Percentiles rank a stretch among this genome's conserved stretches.
phyloP scores from a whole-genome alignment of 208 protist genomes.

The Leishmania amazonensis region DNA sequence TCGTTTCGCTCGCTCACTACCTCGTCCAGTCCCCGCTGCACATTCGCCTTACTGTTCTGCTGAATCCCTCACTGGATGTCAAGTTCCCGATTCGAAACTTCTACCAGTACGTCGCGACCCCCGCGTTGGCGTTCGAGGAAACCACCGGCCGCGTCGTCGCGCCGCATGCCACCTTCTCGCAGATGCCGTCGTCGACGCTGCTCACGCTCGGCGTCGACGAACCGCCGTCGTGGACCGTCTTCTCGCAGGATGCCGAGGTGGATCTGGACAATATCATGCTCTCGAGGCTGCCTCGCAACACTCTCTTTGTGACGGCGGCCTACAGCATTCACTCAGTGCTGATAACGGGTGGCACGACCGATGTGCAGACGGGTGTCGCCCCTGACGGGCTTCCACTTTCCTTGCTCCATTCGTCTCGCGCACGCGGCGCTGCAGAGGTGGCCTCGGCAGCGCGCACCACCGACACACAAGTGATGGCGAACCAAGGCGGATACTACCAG shows the following conservation, averaged over 20 bases:
- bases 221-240: slow-evolving; percentile 90
- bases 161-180: slow-evolving; percentile 55
- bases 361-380: slow-evolving; percentile 21
- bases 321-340: slow-evolving; percentile 93
- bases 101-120: slow-evolving; percentile 89
- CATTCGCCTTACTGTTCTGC: slow-evolving; percentile 59
- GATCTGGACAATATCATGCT: slow-evolving; percentile 98
- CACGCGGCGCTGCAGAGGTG: background rate
- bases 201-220: slow-evolving; percentile 90
- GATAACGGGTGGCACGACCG: slow-evolving; percentile 71
- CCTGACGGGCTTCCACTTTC: slow-evolving; percentile 83
- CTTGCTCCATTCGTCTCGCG: slow-evolving; percentile 36
- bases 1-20: slow-evolving; percentile 82
- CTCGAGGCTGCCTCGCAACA: slow-evolving; percentile 39
- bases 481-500: slow-evolving; percentile 97
- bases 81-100: slow-evolving; percentile 89
- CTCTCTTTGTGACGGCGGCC: slow-evolving; percentile 52
- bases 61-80: slow-evolving; percentile 70
- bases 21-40: slow-evolving; percentile 45
- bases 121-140: slow-evolving; percentile 70
- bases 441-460: slow-evolving; percentile 20
- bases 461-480: slow-evolving; percentile 97
- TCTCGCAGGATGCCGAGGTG: slow-evolving; percentile 67
- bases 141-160: slow-evolving; percentile 49
- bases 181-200: slow-evolving; percentile 51